A percentile compares a stretch with the other conserved stretches of the same genome.
These are phyloP conservation scores for Tolypocladium nubicola DNA, from an alignment of 2,329 filamentous ascomycete species.

Conservation along the genomic window DNA sequence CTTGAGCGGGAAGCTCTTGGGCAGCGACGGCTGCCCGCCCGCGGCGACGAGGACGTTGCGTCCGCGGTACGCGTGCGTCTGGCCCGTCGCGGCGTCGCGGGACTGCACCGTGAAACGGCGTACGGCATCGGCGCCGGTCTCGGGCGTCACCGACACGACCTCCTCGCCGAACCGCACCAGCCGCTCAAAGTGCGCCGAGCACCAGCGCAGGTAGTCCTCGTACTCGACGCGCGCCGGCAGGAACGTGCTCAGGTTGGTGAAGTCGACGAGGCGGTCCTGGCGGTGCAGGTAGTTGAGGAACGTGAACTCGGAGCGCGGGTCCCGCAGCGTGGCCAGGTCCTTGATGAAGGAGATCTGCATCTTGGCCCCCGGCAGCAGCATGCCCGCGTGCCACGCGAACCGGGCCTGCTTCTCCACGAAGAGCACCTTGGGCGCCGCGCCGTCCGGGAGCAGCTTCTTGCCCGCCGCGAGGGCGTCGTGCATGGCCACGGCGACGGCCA, in stretches of 20 bases:
- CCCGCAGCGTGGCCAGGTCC: conserved; percentile 79
- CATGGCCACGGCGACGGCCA: conserved; percentile 81
- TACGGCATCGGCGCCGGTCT: conserved; percentile 27
- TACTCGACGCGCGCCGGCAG: conserved; percentile 79
- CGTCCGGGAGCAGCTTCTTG: conserved; percentile 27
- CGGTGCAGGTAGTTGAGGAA: conserved; percentile 89
- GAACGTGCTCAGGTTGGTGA: conserved; percentile 86
- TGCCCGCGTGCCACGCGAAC: conserved; percentile 91
- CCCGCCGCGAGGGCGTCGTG: conserved; percentile 61
- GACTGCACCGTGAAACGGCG: conserved; percentile 60
- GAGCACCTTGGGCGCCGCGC: conserved; percentile 55
- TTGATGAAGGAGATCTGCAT: conserved; percentile 99
- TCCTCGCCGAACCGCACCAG: conserved; percentile 68
- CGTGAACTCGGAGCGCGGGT: conserved; percentile 85
- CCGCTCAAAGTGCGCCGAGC: conserved; percentile 65
- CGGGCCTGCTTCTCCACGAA: conserved; percentile 78
- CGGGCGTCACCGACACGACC: conserved; percentile 60
- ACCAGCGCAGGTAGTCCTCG: conserved; percentile 94
- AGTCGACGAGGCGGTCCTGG: conserved; percentile 73
- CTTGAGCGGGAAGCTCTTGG: conserved; percentile 54
- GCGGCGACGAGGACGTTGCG: conserved; percentile 55
- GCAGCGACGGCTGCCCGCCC: conserved; percentile 58
- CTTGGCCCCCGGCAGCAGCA: conserved; percentile 84
- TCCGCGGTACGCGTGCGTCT: conserved; percentile 39
- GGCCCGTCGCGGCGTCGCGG: conserved; percentile 47